Evolutionary conservation across 2,329 filamentous ascomycete genomes (phyloP), one percentile per base, ranked within the genome.

Genomic region (Pyricularia sp.): DNA sequence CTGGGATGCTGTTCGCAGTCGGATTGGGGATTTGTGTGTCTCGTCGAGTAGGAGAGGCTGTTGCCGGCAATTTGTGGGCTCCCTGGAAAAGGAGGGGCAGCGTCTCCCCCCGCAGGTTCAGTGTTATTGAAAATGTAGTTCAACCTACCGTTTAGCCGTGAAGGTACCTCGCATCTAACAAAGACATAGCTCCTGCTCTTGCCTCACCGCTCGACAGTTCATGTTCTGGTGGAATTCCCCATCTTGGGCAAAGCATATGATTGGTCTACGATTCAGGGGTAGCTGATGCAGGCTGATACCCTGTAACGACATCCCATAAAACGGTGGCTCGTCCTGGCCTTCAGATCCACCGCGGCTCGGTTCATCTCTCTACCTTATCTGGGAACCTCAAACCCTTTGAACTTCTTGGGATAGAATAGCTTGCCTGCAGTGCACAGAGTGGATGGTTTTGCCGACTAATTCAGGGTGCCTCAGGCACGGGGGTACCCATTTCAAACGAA

Each of bases 11-110:
- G 28, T 31, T 49, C 40, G 40, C 40, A 49, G 40, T n/a, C 40
- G 40, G 40, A 49, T 49, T 49, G 40, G 40, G 40, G 57, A 60
- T 60, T 60, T 60, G 57, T 60, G 24, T 60, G 40, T 49, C 40
- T 60, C 24, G 57, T 60, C 24, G 57, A 60, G 28, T 26, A 60
- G 24, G 57, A 31, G 24, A 26, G 22, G 24, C 24, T 26, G 57
- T 60, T 13, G 24, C 57, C 57, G 22, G 28, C 9, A 62, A 30
- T 30, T 62, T 62, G 60, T 62, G 60, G 60, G 60, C 30, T 33
- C 33, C 30, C 57, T 60, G 57, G 22, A 22, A 62, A 62, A 62
- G 60, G 60, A 62, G 60, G 60, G 60, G 60, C 60, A 62, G 26
- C 60, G 16, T 33, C 16, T 22, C 40, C 40, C 40, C 40, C 40